Evolutionary conservation across 306 rosid genomes (phyloP).

Genomic region (Parietaria judaica): DNA sequence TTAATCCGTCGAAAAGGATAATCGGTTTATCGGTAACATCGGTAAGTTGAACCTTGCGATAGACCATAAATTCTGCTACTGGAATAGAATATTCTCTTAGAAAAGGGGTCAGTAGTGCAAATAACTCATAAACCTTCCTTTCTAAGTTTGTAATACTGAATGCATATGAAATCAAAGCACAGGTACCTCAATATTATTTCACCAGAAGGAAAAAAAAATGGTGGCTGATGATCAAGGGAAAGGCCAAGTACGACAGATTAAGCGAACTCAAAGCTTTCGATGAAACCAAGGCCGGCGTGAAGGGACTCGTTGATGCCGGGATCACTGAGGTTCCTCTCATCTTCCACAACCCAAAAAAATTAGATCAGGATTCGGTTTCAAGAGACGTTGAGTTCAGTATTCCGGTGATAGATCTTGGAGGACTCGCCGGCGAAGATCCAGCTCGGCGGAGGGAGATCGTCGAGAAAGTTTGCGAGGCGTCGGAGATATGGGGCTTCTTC

Average conservation of each 20-base stretch:
- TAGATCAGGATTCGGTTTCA: background rate
- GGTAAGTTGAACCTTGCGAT: too few relatives aligned
- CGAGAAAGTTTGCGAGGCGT: slow-evolving; percentile 24
- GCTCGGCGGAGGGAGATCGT: slow-evolving; percentile 11
- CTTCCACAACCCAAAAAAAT: slow-evolving; percentile 12
- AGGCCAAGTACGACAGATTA: slow-evolving; percentile 13
- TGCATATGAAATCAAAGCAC: too few relatives aligned
- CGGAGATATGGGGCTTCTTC: slow-evolving; percentile 42
- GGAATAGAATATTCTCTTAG: too few relatives aligned
- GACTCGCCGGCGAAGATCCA: background rate
- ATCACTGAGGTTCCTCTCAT: slow-evolving; percentile 27
- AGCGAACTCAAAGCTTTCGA: slow-evolving; percentile 41
- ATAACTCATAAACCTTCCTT: too few relatives aligned
- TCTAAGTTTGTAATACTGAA: too few relatives aligned
- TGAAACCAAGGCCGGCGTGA: slow-evolving; percentile 42
- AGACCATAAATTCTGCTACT: too few relatives aligned
- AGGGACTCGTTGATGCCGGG: slow-evolving; percentile 47
- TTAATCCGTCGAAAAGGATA: too few relatives aligned
- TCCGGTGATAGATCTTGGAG: slow-evolving; percentile 39
- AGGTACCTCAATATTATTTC: too few relatives aligned
- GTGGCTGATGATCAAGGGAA: background rate
- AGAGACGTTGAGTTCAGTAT: slow-evolving; percentile 6
- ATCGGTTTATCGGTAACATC: too few relatives aligned
- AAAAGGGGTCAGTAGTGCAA: too few relatives aligned
- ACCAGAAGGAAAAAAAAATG: background rate